Base-by-base conservation (phyloP, 805 yeast genomes). In the Wickerhamiella brachini region DNA sequence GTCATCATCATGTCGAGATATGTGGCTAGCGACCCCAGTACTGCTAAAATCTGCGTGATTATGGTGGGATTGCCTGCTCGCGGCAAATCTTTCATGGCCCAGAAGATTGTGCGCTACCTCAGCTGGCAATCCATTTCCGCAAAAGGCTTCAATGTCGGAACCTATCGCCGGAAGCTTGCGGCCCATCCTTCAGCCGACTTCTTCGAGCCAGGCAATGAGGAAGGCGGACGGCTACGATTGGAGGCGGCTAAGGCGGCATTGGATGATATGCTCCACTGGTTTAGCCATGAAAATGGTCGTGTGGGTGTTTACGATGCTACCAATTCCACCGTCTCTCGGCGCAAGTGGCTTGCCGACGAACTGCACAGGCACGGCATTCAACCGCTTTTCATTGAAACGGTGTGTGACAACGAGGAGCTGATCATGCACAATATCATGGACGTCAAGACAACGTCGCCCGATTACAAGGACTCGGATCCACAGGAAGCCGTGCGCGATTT, bases 261-360 rank as follows among this genome's bases (percentile, higher is more conserved):
- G 45, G 60, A 69, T 5, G 95, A 87, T 60, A 83, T 90, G 83
- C 74, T 88, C 75, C 68, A 75, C 45, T 93, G 97, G 97, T 86
- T 85, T 63, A 71, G 74, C 37, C 78, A 81, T 17, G 86, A 83
- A 50, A 74, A 79, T 53, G 95, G 95, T 15, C 83, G 82, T 23
- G 97, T 93, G 44, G 97, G 95, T 0, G 85, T 93, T 6, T 73
- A 89, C 53, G 98, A 93, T 67, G 97, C 96, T 37, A 87, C 96
- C 2, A 90, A 93, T 66, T 81, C 88, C 38, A 87, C 97, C 6
- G 71, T 74, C 56, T 77, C 73, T 50, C 77, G 95, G 60, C 75
- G 98, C 56, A 72, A 72, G 21, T 71, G 78, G 74, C 75, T 93
- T 50, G 70, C 79, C 50, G 65, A 65, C 23, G 52, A 53, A 21